Evolutionary conservation across 805 yeast species (phyloP).

Genomic region (Candida schatavii): DNA sequence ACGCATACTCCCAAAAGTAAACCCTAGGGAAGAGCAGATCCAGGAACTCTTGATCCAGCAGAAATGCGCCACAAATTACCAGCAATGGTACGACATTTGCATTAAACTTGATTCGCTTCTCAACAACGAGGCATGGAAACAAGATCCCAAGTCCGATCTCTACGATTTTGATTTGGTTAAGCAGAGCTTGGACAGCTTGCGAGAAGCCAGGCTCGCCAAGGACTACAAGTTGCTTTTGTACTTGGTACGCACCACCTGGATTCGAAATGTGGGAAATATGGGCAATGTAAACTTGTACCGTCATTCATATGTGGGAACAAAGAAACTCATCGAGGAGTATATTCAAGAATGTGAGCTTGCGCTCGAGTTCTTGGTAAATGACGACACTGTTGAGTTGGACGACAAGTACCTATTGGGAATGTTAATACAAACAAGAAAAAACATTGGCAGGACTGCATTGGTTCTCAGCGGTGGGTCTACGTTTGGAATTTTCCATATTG

Average conservation of each 20-base stretch:
- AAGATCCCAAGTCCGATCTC: constrained; percentile 52
- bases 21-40: constrained; percentile 22
- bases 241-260: constrained; percentile 79
- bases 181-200: constrained; percentile 52
- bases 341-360: constrained; percentile 66
- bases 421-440: constrained; percentile 82
- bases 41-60: constrained; percentile 26
- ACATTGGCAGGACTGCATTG: constrained; percentile 90
- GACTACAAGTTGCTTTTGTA: constrained; percentile 66
- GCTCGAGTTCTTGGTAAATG: constrained; percentile 38
- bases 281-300: constrained; percentile 76
- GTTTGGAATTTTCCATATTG: constrained; percentile 89
- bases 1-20: constrained; percentile 17
- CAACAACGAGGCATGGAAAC: constrained; percentile 73
- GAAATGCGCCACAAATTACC: constrained; percentile 39
- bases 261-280: constrained; percentile 81
- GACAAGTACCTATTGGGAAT: constrained; percentile 71
- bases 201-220: constrained; percentile 51
- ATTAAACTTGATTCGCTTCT: constrained; percentile 60
- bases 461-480: constrained; percentile 97
- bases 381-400: constrained; percentile 47
- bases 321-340: constrained; percentile 77
- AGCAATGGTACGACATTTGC: constrained; percentile 68
- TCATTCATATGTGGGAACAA: constrained; percentile 84
- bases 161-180: constrained; percentile 71